These are phyloP conservation scores for Phytophthora tubulina DNA, from an alignment of 352 stramenopile genomes.

Conservation along the genomic window DNA sequence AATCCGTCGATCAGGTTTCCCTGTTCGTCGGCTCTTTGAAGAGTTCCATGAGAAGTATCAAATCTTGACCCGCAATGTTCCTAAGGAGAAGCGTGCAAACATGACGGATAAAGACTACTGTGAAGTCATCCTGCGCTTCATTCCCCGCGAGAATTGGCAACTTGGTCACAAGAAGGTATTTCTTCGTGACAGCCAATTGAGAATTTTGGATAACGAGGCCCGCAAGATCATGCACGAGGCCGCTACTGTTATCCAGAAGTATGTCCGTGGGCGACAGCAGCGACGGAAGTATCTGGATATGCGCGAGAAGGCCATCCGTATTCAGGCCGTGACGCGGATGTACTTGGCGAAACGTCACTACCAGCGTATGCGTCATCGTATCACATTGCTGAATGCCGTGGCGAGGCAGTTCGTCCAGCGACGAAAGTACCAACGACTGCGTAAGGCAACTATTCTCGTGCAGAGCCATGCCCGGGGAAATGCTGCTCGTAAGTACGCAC, in stretches of 20 bases:
- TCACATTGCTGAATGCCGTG: constrained; percentile 78
- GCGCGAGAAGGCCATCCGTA: constrained; percentile 64
- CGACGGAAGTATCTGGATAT: constrained; percentile 73
- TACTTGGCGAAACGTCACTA: constrained; percentile 68
- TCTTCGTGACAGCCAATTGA: constrained; percentile 84
- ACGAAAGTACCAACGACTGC: constrained; percentile 73
- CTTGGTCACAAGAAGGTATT: constrained; percentile 92
- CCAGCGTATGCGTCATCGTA: constrained; percentile 55
- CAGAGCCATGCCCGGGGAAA: constrained; percentile 81
- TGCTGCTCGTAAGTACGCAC: constrained; percentile 69
- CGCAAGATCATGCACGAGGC: constrained; percentile 90
- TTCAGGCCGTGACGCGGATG: constrained; percentile 81
- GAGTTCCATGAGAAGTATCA: constrained; percentile 92
- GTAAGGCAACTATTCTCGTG: constrained; percentile 73
- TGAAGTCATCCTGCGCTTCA: constrained; percentile 83
- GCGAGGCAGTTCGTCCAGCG: constrained; percentile 80
- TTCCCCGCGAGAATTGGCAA: constrained; percentile 89
- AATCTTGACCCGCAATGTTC: constrained; percentile 80
- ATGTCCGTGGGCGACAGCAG: constrained; percentile 72
- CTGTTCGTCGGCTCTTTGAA: constrained; percentile 85
- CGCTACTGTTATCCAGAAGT: constrained; percentile 81
- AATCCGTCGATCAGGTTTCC: constrained; percentile 89
- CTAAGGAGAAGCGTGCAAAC: constrained; percentile 55
- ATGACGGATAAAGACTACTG: constrained; percentile 86
- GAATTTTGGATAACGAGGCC: constrained; percentile 84